A percentile compares a stretch with the other conserved stretches of the same genome.
Evolutionary conservation across 805 yeast genomes (phyloP).

Genomic region (Debaryomyces hansenii): DNA sequence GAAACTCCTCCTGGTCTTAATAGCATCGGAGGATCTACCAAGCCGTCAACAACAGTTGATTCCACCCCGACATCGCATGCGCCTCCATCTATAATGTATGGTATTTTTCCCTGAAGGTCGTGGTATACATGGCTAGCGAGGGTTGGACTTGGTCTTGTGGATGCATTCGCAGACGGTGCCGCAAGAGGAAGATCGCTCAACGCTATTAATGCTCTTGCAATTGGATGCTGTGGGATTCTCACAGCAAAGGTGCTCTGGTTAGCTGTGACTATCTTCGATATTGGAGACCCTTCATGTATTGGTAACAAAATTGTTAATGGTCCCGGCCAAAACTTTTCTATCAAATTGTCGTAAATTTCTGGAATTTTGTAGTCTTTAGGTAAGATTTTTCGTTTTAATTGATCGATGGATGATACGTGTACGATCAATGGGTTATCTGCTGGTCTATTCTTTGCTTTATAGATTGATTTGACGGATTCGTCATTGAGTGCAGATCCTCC

Average conservation of each 20-base stretch:
- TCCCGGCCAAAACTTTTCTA: slow-evolving; percentile 89
- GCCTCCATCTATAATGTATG: slow-evolving; percentile 90
- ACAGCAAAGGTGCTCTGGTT: slow-evolving; percentile 90
- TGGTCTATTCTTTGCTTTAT: slow-evolving; percentile 88
- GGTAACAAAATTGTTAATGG: slow-evolving; percentile 89
- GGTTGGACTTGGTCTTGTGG: slow-evolving; percentile 94
- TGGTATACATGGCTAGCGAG: slow-evolving; percentile 79
- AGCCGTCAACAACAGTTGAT: slow-evolving; percentile 91
- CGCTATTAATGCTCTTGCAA: slow-evolving; percentile 88
- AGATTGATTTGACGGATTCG: slow-evolving; percentile 72
- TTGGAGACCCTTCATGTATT: slow-evolving; percentile 41
- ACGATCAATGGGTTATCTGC: slow-evolving; percentile 93
- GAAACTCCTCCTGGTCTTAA: slow-evolving; percentile 94
- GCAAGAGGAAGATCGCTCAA: slow-evolving; percentile 87
- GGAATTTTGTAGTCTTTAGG: slow-evolving; percentile 58
- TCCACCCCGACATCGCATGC: slow-evolving; percentile 86
- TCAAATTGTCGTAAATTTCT: slow-evolving; percentile 58
- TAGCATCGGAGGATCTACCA: slow-evolving; percentile 79
- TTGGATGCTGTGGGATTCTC: slow-evolving; percentile 80
- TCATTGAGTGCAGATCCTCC: slow-evolving; percentile 85
- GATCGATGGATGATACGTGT: slow-evolving; percentile 78
- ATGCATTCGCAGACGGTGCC: slow-evolving; percentile 97
- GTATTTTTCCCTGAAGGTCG: slow-evolving; percentile 79
- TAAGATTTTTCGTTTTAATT: slow-evolving; percentile 62
- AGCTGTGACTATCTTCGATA: slow-evolving; percentile 80